Evolutionary conservation across 768 basidiomycete genomes (phyloP).

Genomic region (Pisolithus sp.): DNA sequence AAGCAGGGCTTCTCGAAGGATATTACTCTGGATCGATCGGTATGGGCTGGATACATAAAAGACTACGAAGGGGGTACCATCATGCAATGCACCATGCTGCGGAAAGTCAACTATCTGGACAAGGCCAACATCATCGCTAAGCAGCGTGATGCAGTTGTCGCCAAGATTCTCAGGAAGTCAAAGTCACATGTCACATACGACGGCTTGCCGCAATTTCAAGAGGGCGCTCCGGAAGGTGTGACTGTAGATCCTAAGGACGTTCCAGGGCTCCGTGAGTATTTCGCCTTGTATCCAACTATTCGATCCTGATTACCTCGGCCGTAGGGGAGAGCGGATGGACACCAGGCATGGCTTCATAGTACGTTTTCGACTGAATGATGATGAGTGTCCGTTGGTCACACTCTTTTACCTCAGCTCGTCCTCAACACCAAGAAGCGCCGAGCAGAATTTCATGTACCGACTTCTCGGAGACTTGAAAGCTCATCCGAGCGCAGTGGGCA

Average conservation of each 20-base stretch:
- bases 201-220: constrained; percentile 72
- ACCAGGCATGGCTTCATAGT: constrained; percentile 71
- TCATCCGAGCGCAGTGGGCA: constrained; percentile 81
- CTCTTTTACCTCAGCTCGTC: constrained; percentile 25
- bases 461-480: constrained; percentile 72
- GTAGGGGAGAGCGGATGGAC: constrained; percentile 92
- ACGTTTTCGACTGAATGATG: constrained; percentile 20
- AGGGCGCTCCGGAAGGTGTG: constrained; percentile 45
- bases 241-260: constrained; percentile 69
- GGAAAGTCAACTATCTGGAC: constrained; percentile 82
- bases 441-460: constrained; percentile 65
- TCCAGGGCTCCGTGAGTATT: constrained; percentile 73
- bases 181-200: constrained; percentile 80
- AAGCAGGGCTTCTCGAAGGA: constrained; percentile 99
- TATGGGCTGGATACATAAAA: constrained; percentile 99
- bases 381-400: constrained; percentile 4
- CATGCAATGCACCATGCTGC: constrained; percentile 98
- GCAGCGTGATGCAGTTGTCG: constrained; percentile 86
- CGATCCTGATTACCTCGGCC: constrained; percentile 5
- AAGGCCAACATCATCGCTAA: constrained; percentile 65
- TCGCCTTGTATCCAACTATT: constrained; percentile 2
- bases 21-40: constrained; percentile 81
- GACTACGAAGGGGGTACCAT: constrained; percentile 99
- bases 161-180: constrained; percentile 82
- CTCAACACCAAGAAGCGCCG: constrained; percentile 45